Conservation (phyloP, 345 rosid genomes). For the Mangifera indica region DNA sequence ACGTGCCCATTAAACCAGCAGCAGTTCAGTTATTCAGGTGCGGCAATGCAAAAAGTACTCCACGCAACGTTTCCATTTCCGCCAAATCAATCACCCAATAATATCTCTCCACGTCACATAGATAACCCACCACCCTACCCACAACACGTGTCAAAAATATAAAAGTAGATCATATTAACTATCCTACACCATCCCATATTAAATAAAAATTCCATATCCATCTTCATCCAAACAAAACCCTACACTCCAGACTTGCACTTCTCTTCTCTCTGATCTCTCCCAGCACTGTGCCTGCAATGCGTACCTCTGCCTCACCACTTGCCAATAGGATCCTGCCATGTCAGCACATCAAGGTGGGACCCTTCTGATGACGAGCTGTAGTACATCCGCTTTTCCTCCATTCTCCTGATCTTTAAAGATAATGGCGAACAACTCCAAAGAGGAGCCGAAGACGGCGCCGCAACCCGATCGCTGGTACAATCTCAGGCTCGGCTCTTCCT, state of each 20-base stretch:
- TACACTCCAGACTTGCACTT: neutral
- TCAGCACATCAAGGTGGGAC: conserved; percentile 12
- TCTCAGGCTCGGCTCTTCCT: conserved; percentile 65
- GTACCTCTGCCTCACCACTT: neutral
- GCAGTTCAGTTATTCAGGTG: neutral
- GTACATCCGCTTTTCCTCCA: neutral
- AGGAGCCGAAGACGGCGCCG: conserved; percentile 65
- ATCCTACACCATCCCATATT: neutral
- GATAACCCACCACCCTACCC: neutral
- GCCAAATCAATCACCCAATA: neutral
- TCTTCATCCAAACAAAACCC: conserved; percentile 7
- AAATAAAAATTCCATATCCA: neutral
- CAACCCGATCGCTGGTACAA: conserved; percentile 81
- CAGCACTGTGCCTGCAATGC: neutral
- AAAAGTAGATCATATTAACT: neutral
- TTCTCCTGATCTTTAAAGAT: conserved; percentile 17
- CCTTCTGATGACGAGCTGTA: neutral
- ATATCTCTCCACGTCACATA: neutral
- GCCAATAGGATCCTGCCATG: conserved; percentile 23
- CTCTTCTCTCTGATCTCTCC: too few relatives aligned
- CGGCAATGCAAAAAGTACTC: neutral
- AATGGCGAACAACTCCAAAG: conserved; percentile 63
- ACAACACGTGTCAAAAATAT: neutral
- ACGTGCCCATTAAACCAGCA: neutral
- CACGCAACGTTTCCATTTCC: neutral